Conservation (phyloP, 2,329 filamentous ascomycete species). For the Paracorniculantispora psalliotae region DNA sequence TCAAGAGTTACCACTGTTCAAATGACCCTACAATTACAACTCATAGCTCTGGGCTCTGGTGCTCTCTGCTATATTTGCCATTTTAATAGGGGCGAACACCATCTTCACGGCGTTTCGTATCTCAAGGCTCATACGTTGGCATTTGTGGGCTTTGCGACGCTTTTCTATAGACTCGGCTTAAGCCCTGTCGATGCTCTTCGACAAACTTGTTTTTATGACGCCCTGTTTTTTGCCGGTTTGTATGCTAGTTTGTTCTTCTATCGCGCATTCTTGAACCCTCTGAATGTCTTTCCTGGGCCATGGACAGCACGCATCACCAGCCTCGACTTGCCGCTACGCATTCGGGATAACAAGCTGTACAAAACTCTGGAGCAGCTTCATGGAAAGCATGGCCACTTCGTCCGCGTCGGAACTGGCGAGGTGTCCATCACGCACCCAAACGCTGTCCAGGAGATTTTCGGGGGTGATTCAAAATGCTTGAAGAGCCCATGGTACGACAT, state of each 20-base stretch:
- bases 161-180: neutral
- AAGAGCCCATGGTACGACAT: slow-evolving; percentile 5
- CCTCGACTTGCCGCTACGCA: slow-evolving; percentile 1
- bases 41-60: neutral
- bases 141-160: neutral
- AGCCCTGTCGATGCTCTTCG: neutral
- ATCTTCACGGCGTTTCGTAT: neutral
- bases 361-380: neutral
- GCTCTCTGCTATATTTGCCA: neutral
- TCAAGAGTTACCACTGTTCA: too few species aligned
- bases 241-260: neutral
- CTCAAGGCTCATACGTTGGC: neutral
- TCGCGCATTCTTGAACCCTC: slow-evolving; percentile 1
- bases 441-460: slow-evolving; percentile 2
- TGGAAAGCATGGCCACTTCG: slow-evolving; percentile 2
- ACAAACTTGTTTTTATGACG: neutral
- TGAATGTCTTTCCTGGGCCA: slow-evolving; percentile 5
- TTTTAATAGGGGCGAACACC: neutral
- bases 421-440: slow-evolving; percentile 1
- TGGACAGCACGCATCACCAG: slow-evolving; percentile 6
- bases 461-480: neutral
- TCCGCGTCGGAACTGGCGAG: neutral
- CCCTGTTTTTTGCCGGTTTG: neutral
- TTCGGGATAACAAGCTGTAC: neutral
- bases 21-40: neutral